Evolutionary conservation across 2,329 filamentous ascomycete genomes (phyloP), one percentile per base, ranked within the genome.

Genomic region (Phialocephala subalpina): DNA sequence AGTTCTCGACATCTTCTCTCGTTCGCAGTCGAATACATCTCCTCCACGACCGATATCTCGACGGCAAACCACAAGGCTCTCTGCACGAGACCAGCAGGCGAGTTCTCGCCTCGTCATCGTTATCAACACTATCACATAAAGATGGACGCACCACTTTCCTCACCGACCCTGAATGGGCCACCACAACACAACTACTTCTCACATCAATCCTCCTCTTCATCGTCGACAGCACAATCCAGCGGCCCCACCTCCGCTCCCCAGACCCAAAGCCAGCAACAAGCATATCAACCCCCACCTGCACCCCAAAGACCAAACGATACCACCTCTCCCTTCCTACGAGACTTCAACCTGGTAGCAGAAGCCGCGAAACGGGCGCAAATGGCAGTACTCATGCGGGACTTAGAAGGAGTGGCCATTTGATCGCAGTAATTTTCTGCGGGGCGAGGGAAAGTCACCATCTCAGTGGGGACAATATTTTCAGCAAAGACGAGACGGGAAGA

Each of bases 331-430:
- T 94, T 94, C 76, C 84, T 97, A 67, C 88, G 90, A 73, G 91
- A 97, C 78, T 92, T 95, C 75, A 95, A 87, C 65, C 86, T 97
- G 35, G 86, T 97, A 49, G 94, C 94, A 40, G 95, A 98, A 82
- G 95, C 95, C 1, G 95, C 94, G 52, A 97, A 97, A 80, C 86
- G 94, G 49, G 95, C 95, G 11, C 93, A 97, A 80, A 92, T 97
- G 84, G 93, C 93, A 49, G 89, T 94, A 74, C 83, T 97, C 77
- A 92, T 94, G 84, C 86, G 94, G 68, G 95, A 97, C 79, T 85
- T 98, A 76, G 93, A 93, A 74, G 87, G 69, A 18, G 67, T 75
- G 36, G 73, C 70, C 8, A 66, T 77, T 53, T 72, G 67, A 68
- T 62, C 1, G 12, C 38, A 42, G 38, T 53, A 27, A 5, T 49